Evolutionary conservation across 441 rosid species (phyloP).

Genomic region (Populus trichocarpa): DNA sequence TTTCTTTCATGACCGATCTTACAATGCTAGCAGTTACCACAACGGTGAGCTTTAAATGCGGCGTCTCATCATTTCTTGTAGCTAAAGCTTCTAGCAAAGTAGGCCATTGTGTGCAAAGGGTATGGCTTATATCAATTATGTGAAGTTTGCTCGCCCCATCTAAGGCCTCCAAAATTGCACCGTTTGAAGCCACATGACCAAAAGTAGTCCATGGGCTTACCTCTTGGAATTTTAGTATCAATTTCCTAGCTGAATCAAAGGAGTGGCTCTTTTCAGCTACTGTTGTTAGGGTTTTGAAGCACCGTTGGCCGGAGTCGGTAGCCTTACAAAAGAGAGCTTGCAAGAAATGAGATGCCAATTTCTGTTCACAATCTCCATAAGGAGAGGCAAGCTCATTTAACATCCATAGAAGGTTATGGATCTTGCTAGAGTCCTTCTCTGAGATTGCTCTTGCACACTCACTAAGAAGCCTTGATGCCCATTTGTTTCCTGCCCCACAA

Average conservation of each 20-base stretch:
- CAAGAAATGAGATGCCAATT: constrained; percentile 60
- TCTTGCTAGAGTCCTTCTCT: constrained; percentile 57
- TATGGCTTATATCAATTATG: constrained; percentile 66
- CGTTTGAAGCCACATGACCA: constrained; percentile 75
- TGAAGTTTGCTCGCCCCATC: constrained; percentile 67
- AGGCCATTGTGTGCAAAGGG: constrained; percentile 90
- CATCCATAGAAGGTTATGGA: constrained; percentile 77
- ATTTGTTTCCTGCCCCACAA: constrained; percentile 27
- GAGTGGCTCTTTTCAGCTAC: constrained; percentile 57
- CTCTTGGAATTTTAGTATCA: constrained; percentile 73
- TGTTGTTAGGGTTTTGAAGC: constrained; percentile 59
- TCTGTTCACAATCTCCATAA: constrained; percentile 73
- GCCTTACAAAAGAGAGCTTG: constrained; percentile 73
- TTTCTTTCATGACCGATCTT: constrained; percentile 56
- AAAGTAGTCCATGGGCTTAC: constrained; percentile 82
- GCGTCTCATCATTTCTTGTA: constrained; percentile 65
- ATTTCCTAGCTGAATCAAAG: constrained; percentile 60
- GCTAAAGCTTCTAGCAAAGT: constrained; percentile 68
- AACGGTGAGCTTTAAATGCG: constrained; percentile 59
- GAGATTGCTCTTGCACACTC: constrained; percentile 76
- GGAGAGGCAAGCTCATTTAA: constrained; percentile 72
- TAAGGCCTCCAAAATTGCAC: constrained; percentile 67
- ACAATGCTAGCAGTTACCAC: constrained; percentile 47
- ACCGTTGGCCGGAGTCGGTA: constrained; percentile 53
- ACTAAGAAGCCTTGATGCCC: constrained; percentile 60